Percentiles rank a stretch among this genome's conserved stretches.
Evolutionary conservation across 139 green algal genomes (phyloP).

Genomic region (Pleodorina starrii): DNA sequence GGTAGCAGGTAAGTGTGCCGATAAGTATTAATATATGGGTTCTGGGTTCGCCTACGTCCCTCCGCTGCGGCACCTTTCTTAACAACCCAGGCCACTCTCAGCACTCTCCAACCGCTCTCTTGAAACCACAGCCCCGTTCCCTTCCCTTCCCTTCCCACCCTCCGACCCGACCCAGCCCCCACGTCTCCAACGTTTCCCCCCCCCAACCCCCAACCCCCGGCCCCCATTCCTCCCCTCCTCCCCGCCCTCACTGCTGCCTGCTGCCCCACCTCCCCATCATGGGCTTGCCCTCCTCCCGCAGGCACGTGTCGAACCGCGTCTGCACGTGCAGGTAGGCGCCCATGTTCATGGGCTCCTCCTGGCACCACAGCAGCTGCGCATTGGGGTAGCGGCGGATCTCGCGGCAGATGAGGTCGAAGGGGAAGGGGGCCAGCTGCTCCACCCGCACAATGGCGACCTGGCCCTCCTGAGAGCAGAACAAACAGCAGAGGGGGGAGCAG

Average conservation of each 20-base stretch:
- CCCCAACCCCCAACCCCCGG: background rate
- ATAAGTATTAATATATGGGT: too few species aligned
- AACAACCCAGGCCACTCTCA: too few species aligned
- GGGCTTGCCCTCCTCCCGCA: slow-evolving; percentile 58
- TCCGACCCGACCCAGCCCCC: too few species aligned
- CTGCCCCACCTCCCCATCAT: slow-evolving; percentile 25
- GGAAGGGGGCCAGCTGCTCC: slow-evolving; percentile 97
- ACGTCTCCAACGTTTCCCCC: too few species aligned
- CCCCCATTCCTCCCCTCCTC: background rate
- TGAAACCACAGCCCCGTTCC: too few species aligned
- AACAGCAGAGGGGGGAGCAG: too few species aligned
- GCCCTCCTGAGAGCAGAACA: slow-evolving; percentile 50
- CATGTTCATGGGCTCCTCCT: slow-evolving; percentile 99
- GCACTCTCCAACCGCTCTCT: too few species aligned
- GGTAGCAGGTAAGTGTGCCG: too few species aligned
- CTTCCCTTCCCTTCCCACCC: background rate
- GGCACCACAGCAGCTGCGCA: slow-evolving; percentile 90
- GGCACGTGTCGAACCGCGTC: slow-evolving; percentile 86
- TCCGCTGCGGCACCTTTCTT: too few species aligned
- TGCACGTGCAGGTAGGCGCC: slow-evolving; percentile 92
- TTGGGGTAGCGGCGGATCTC: slow-evolving; percentile 96
- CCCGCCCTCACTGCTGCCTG: background rate
- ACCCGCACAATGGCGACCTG: slow-evolving; percentile 91
- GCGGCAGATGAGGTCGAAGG: slow-evolving; percentile 95
- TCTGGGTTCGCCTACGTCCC: too few species aligned